Evolutionary conservation across 2,329 filamentous ascomycete species (phyloP), one percentile per base, ranked within the genome.

Genomic region (Alternaria gaisen): DNA sequence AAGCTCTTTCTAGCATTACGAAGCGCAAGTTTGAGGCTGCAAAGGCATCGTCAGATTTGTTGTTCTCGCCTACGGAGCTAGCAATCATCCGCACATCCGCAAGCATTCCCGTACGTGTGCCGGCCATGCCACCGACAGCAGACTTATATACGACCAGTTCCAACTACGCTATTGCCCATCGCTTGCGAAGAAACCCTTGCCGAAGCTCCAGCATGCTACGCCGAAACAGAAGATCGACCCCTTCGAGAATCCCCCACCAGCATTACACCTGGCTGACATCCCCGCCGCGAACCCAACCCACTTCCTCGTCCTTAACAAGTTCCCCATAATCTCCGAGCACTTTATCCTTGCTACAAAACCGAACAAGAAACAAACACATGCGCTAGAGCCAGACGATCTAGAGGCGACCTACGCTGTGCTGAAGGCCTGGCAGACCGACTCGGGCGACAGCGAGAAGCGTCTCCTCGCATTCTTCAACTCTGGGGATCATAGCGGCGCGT

Each of bases 291-390:
- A 73, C 24, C 80, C 86, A 0, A 76, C 80, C 9, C 90, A 93
- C 75, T 83, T 84, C 60, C 82, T 92, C 42, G 86, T 93, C 1
- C 81, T 93, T 41, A 93, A 93, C 82, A 93, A 92, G 76, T 93
- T 90, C 69, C 89, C 90, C 50, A 79, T 93, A 50, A 88, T 91
- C 34, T 84, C 86, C 0, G 84, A 88, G 69, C 90, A 93, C 78
- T 91, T 91, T 73, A 91, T 93, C 67, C 83, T 93, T 48, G 86
- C 87, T 0, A 93, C 90, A 0, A 85, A 80, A n/a, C 76, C 80
- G 1, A 88, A 88, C 73, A 86, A 87, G 72, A 80, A 81, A n/a
- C 90, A 93, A 80, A 88, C 86, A 2, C 81, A 90, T 65, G 72
- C 89, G 5, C 82, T 93, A 2, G 88, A 89, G 52, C 75, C 80